phyloP scores from a whole-genome alignment of 176 grass and related monocot genomes.

The Triticum monococcum region DNA sequence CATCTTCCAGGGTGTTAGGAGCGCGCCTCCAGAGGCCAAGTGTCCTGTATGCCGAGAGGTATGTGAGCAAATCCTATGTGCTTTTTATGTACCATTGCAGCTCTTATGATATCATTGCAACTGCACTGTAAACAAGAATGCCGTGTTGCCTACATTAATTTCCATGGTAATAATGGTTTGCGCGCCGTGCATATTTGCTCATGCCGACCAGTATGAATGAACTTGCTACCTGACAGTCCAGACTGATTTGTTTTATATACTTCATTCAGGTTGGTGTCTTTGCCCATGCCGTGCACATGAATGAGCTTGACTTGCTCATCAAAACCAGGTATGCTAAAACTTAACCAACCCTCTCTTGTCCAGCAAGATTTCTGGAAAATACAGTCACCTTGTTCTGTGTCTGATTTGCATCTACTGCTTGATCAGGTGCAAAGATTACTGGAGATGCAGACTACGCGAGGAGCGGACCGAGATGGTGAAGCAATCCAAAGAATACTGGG shows the following conservation, averaged over 20 bases:
- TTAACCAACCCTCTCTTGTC: background rate
- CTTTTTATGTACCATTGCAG: background rate
- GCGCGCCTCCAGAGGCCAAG: slow-evolving; percentile 41
- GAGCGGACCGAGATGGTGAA: slow-evolving; percentile 64
- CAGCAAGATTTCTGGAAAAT: background rate
- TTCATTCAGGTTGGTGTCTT: slow-evolving; percentile 51
- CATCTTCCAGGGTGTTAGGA: slow-evolving; percentile 69
- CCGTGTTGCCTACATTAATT: background rate
- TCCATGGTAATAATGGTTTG: background rate
- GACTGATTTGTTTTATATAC: background rate
- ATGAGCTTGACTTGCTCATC: slow-evolving; percentile 60
- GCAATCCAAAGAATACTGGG: slow-evolving; percentile 81
- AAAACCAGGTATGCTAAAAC: slow-evolving; percentile 39
- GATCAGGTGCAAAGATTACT: slow-evolving; percentile 55
- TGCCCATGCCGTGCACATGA: slow-evolving; percentile 53
- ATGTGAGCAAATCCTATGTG: background rate
- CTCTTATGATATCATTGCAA: background rate
- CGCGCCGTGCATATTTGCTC: too few species aligned
- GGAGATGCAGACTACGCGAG: slow-evolving; percentile 43
- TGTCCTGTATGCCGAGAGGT: slow-evolving; percentile 72
- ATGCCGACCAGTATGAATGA: too few species aligned
- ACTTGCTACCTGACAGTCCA: background rate
- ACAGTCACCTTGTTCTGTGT: background rate
- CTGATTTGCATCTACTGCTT: background rate
- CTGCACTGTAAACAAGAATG: background rate